A percentile compares a stretch with the other conserved stretches of the same genome.
These are phyloP conservation scores for Akanthomyces uredinophilus DNA, from an alignment of 2,329 filamentous ascomycete species.

Conservation along the genomic window DNA sequence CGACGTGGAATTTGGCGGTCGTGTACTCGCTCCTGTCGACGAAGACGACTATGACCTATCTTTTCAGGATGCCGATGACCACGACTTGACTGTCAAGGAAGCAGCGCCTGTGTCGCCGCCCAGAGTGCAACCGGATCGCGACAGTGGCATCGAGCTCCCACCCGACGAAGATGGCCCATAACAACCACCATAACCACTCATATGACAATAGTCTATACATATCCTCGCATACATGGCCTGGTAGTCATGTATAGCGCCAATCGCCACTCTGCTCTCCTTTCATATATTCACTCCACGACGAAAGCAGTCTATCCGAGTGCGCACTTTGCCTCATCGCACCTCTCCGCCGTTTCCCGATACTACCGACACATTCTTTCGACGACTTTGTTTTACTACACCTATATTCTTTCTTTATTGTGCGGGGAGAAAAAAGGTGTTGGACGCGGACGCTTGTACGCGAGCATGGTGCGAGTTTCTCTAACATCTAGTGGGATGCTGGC, in stretches of 20 bases:
- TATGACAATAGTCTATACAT: neutral
- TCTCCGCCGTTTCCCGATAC: neutral
- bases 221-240: conserved; percentile 3
- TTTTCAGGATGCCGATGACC: conserved; percentile 18
- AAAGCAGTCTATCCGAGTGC: neutral
- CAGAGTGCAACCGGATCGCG: conserved; percentile 42
- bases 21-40: conserved; percentile 65
- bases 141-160: conserved; percentile 48
- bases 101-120: conserved; percentile 27
- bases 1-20: conserved; percentile 76
- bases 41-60: conserved; percentile 44
- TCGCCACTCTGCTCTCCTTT: conserved; percentile 8
- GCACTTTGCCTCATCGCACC: neutral
- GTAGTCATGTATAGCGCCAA: neutral
- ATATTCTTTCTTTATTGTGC: neutral
- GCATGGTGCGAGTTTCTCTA: neutral
- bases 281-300: neutral
- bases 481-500: neutral
- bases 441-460: neutral
- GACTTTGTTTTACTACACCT: neutral
- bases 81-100: conserved; percentile 21
- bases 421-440: neutral
- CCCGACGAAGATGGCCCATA: conserved; percentile 20
- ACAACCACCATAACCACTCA: neutral
- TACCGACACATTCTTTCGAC: neutral